These are phyloP conservation scores for Daldinia bambusicola DNA, from an alignment of 495 filamentous ascomycete species.

Conservation along the genomic window DNA sequence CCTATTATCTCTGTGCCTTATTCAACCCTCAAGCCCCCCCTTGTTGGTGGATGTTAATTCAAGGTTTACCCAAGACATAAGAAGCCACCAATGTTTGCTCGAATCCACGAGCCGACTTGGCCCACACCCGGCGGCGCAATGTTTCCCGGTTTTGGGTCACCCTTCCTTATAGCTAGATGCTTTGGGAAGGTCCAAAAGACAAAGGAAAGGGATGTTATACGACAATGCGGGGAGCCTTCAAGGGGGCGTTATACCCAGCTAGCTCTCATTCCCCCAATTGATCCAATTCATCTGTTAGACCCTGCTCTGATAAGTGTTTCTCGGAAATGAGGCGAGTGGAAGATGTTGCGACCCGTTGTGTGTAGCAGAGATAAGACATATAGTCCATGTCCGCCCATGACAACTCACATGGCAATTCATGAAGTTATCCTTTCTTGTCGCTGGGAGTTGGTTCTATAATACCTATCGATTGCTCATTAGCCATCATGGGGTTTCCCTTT, in stretches of 20 bases:
- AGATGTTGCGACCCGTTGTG: constrained; percentile 7
- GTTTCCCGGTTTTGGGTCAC: constrained; percentile 14
- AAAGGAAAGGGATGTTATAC: neutral
- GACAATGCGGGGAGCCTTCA: constrained; percentile 16
- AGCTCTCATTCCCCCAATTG: constrained; percentile 6
- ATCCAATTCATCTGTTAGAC: constrained; percentile 11
- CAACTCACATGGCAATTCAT: too few species aligned
- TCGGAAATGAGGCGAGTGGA: constrained; percentile 13
- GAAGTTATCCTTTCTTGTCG: neutral
- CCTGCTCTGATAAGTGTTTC: constrained; percentile 26
- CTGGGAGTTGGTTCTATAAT: constrained; percentile 7
- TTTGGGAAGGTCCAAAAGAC: constrained; percentile 42
- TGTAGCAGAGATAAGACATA: constrained; percentile 31
- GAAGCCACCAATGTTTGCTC: constrained; percentile 27
- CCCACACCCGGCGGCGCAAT: constrained; percentile 9
- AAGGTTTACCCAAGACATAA: constrained; percentile 20
- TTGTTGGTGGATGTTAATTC: constrained; percentile 7
- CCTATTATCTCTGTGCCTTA: too few species aligned
- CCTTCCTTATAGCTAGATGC: constrained; percentile 18
- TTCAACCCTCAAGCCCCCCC: neutral
- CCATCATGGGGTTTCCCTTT: constrained; percentile 36
- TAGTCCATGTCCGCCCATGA: constrained; percentile 8
- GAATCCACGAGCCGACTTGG: constrained; percentile 24
- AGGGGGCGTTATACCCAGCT: constrained; percentile 24
- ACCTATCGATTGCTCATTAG: neutral